Conservation (phyloP, 305 asterid species). For the Ilex paraguariensis region DNA sequence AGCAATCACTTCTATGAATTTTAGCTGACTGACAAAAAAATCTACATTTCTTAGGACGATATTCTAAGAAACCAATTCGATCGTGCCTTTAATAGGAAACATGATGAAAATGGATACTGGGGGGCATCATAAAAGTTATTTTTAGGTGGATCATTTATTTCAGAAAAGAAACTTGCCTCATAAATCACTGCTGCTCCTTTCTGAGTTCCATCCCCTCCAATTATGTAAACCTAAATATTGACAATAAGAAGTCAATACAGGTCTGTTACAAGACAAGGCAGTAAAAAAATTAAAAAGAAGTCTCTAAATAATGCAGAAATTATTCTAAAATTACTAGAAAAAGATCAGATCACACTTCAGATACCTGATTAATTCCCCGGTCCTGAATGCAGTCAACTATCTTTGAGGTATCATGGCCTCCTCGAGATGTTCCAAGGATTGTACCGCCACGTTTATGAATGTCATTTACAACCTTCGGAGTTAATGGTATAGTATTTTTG, state of each 20-base stretch:
- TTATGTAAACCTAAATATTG: conserved; percentile 68
- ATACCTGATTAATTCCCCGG: conserved; percentile 91
- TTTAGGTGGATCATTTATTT: no score
- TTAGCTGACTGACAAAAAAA: no score
- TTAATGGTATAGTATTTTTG: conserved; percentile 67
- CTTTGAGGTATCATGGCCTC: conserved; percentile 88
- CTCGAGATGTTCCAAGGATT: conserved; percentile 90
- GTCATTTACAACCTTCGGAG: conserved; percentile 74
- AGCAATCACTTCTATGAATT: neutral
- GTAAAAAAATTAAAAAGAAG: neutral
- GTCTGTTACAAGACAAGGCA: neutral
- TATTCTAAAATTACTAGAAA: neutral
- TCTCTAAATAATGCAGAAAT: neutral
- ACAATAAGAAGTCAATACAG: conserved; percentile 18
- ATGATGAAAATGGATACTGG: neutral
- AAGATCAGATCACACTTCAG: neutral
- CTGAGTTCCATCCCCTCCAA: conserved; percentile 97
- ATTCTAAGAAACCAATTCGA: no score
- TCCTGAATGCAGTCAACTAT: conserved; percentile 97
- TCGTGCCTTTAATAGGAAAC: no score
- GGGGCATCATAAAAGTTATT: neutral
- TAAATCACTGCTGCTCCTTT: conserved; percentile 86
- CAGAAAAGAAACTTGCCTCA: conserved; percentile 31
- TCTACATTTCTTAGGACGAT: no score
- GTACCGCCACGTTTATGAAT: conserved; percentile 99